These are phyloP conservation scores for Pezicula neosporulosa DNA, from an alignment of 2,329 filamentous ascomycete genomes.

Conservation along the genomic window DNA sequence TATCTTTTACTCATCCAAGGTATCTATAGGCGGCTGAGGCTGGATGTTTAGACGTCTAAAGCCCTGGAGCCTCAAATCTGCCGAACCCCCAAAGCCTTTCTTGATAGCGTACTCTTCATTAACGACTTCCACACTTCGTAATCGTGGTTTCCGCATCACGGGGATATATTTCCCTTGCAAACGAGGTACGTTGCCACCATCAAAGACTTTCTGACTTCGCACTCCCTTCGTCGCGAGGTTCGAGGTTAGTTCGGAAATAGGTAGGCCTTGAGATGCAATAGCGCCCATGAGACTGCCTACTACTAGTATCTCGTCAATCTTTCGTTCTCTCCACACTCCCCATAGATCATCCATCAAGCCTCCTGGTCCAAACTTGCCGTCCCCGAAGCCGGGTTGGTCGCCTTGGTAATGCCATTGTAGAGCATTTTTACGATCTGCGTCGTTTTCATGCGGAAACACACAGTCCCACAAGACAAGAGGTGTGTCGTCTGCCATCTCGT, in stretches of 20 bases:
- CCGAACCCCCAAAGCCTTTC: constrained; percentile 52
- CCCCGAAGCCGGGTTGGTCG: constrained; percentile 53
- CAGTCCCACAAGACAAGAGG: constrained; percentile 97
- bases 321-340: constrained; percentile 76
- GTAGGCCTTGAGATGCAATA: constrained; percentile 38
- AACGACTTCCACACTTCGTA: constrained; percentile 49
- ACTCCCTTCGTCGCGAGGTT: constrained; percentile 12
- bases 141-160: constrained; percentile 46
- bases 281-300: constrained; percentile 70
- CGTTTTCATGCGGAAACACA: constrained; percentile 64
- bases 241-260: background rate
- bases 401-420: constrained; percentile 79
- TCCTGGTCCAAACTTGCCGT: constrained; percentile 59
- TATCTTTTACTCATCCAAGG: background rate
- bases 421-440: constrained; percentile 47
- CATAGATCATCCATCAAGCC: constrained; percentile 75
- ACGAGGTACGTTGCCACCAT: constrained; percentile 50
- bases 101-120: constrained; percentile 60
- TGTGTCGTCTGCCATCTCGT: constrained; percentile 86
- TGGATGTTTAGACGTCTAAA: constrained; percentile 19
- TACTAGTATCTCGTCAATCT: constrained; percentile 87
- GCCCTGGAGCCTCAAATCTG: constrained; percentile 37
- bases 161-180: constrained; percentile 52
- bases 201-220: constrained; percentile 40
- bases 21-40: background rate